A percentile compares a stretch with the other conserved stretches of the same genome.
phyloP scores from a whole-genome alignment of 177 flowering plant species.

The Telopea speciosissima region DNA sequence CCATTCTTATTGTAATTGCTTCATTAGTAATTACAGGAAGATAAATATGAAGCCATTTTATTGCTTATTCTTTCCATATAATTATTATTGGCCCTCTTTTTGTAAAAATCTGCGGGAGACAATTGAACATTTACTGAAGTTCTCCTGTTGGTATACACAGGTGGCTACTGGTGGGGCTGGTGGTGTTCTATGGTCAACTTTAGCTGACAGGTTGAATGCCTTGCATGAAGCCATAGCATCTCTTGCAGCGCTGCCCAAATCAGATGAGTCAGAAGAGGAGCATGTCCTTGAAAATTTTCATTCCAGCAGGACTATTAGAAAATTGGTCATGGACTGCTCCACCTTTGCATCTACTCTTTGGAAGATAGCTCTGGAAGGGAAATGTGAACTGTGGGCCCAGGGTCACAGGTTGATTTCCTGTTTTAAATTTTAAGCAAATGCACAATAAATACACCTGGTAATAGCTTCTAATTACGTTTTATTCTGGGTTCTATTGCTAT shows the following conservation, averaged over 20 bases:
- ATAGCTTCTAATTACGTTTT: not conserved
- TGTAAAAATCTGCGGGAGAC: not conserved
- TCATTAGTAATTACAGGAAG: too few species aligned
- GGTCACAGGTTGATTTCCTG: conserved; percentile 72
- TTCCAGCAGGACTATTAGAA: conserved; percentile 85
- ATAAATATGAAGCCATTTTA: too few species aligned
- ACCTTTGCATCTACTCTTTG: conserved; percentile 68
- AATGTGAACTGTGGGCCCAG: conserved; percentile 57
- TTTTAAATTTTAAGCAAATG: not conserved
- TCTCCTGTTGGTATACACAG: conserved; percentile 29
- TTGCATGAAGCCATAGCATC: conserved; percentile 62
- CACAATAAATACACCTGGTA: too few species aligned
- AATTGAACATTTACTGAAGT: not conserved
- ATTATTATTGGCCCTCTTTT: not conserved
- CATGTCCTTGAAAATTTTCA: conserved; percentile 87
- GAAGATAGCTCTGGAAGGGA: conserved; percentile 71
- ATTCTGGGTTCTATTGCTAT: not conserved
- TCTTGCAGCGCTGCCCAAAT: conserved; percentile 58
- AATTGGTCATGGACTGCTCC: conserved; percentile 71
- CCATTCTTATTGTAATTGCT: too few species aligned
- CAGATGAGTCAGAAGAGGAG: conserved; percentile 48
- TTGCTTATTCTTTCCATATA: too few species aligned
- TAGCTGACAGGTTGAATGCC: conserved; percentile 51
- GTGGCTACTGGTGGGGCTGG: conserved; percentile 76
- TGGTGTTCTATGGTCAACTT: conserved; percentile 50